Conservation (phyloP, 73 alveolate genomes). For the Paramecium sexaurelia region DNA sequence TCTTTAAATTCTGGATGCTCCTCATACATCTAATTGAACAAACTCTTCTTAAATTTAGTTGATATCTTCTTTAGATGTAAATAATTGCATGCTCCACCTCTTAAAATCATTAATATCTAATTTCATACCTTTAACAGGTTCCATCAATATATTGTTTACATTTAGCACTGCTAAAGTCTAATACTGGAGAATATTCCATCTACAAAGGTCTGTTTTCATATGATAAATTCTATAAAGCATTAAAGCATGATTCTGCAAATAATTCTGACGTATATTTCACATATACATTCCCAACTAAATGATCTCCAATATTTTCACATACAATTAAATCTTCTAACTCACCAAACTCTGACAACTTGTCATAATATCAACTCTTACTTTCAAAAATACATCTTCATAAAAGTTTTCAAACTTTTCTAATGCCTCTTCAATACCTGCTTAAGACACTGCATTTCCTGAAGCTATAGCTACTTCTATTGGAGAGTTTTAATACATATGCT, state of each 20-base stretch:
- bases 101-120: neutral
- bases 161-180: conserved; percentile 98
- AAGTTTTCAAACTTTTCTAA: conserved; percentile 96
- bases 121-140: conserved; percentile 84
- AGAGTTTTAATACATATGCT: conserved; percentile 96
- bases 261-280: conserved; percentile 96
- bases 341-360: conserved; percentile 98
- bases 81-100: conserved; percentile 99
- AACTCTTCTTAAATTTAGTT: conserved; percentile 83
- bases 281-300: conserved; percentile 98
- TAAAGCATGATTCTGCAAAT: conserved; percentile 94
- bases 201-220: conserved; percentile 89
- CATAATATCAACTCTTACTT: neutral
- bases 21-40: conserved; percentile 96
- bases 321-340: conserved; percentile 98
- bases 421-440: conserved; percentile 90
- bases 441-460: conserved; percentile 80
- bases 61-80: conserved; percentile 98
- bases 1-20: conserved; percentile 98
- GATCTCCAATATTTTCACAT: conserved; percentile 99
- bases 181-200: conserved; percentile 98
- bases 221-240: conserved; percentile 94
- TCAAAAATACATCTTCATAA: conserved; percentile 96
- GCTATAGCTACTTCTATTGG: conserved; percentile 87
- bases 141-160: conserved; percentile 98